Percentiles rank a stretch among this genome's conserved stretches.
These are phyloP conservation scores for Tilletia indica DNA, from an alignment of 1,284 basidiomycete genomes.

Conservation along the genomic window DNA sequence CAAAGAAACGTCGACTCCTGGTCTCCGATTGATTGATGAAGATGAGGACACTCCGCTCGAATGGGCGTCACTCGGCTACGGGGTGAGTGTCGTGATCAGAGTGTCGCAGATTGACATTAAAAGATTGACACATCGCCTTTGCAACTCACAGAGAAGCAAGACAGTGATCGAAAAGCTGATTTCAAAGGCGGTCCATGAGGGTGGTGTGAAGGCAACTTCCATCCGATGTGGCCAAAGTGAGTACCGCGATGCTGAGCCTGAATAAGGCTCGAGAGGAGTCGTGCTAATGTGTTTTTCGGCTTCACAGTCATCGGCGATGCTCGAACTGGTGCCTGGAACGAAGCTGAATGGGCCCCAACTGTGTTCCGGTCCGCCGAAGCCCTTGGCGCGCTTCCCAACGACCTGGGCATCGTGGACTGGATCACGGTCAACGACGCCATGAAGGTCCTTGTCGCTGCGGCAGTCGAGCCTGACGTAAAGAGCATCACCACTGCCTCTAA, in stretches of 20 bases:
- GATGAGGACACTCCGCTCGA: neutral
- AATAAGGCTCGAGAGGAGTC: neutral
- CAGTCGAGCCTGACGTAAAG: neutral
- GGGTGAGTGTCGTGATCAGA: neutral
- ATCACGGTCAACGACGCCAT: slow-evolving; percentile 4
- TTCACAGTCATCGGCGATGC: slow-evolving; percentile 2
- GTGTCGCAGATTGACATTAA: neutral
- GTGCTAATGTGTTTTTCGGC: neutral
- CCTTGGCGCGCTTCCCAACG: neutral
- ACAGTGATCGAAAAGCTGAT: slow-evolving; percentile 5
- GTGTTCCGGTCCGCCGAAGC: neutral
- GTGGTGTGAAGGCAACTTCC: neutral
- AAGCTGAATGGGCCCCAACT: neutral
- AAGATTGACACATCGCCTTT: neutral
- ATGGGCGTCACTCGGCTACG: neutral
- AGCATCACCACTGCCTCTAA: neutral
- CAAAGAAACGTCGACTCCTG: neutral
- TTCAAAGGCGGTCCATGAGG: neutral
- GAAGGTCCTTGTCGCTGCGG: neutral
- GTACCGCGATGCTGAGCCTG: neutral
- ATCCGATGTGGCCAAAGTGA: slow-evolving; percentile 16
- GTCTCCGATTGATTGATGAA: neutral
- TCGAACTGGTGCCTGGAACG: slow-evolving; percentile 4
- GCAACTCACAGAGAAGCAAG: neutral
- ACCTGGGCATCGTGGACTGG: slow-evolving; percentile 9